Evolutionary conservation across 2,329 filamentous ascomycete genomes (phyloP), one percentile per base, ranked within the genome.

Genomic region (Capronia epimyces): DNA sequence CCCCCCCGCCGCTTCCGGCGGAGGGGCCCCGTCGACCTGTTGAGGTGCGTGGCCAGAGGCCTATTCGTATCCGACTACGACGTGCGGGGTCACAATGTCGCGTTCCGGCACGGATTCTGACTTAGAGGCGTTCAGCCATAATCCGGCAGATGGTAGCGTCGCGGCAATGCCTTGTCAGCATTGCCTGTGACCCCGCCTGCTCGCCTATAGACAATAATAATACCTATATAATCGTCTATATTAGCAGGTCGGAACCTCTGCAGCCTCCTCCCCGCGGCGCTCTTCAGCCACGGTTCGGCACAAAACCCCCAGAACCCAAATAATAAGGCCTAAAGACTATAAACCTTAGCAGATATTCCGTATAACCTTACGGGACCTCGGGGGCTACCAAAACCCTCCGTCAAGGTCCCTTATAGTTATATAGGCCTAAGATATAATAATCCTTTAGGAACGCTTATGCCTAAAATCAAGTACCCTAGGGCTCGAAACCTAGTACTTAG

Each of bases 41-140:
- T 40, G 36, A 40, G 36, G 36, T 40, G 36, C 36, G 16, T 40
- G 36, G 36, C 36, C 36, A 32, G 36, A 40, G 21, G 36, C 36
- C 36, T 40, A 40, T 40, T 40, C 36, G 36, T 40, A 40, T 40
- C 36, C 36, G 36, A 40, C 36, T 40, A 40, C 36, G 36, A 40
- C 36, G 36, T 22, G 36, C 36, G 36, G 36, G 36, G 36, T 40
- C 36, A 22, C 21, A 40, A 40, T 40, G 36, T 40, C 36, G 36
- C 36, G 36, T 22, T 40, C 40, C 40, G 40, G 40, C 40, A 42
- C 40, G 40, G 40, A 42, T 42, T 42, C 40, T 42, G 40, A 42
- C 40, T 42, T 42, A 42, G 40, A 42, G 40, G 40, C 40, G 40
- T 42, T 42, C 40, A 42, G 40, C 40, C 40, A 42, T 42, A 42